Base-by-base conservation (phyloP, 2,329 filamentous ascomycete genomes). In the Beauveria bassiana region DNA sequence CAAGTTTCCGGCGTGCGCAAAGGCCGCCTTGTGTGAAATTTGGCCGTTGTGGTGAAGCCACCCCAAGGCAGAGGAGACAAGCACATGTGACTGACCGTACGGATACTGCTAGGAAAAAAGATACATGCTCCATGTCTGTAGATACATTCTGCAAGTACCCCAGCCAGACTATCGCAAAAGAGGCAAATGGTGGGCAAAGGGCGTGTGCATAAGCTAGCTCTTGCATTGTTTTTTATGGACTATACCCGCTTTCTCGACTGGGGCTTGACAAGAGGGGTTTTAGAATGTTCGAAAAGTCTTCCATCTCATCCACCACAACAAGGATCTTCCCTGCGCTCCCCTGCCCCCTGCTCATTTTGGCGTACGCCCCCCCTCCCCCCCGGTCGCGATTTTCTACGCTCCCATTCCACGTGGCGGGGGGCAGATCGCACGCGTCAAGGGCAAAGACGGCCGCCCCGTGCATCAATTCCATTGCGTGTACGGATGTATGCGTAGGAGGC, bases 231-330 rank as follows among this genome's bases (percentile, higher is more conserved):
- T 34, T 34, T 6, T 22, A 42, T 60, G 49, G 58, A 38, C 7
- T 8, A 28, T 28, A 6, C 18, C 49, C 58, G 49, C 58, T 52
- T 53, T 51, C 51, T 34, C 10, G 22, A 22, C n/a, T 38, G 31
- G 28, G 31, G 18, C 49, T 34, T 60, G 40, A 7, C 47, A 53
- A 38, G 20, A 34, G 5, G 38, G 47, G 58, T 53, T 53, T 52
- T 53, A 26, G 58, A 60, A 60, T 53, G 26, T 53, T 60, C 58
- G n/a, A 60, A 60, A 53, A 53, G 49, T 46, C 58, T 60, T 60
- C 58, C n/a, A 59, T 59, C 45, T 20, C 57, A 20, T 18, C 28
- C 31, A 53, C 31, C 10, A 34, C 31, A 12, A 45, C 46, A 43
- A 26, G 56, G 56, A 38, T 50, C 24, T 9, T 20, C 46, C 47